Conservation (phyloP, 2,329 filamentous ascomycete genomes). For the Mycosphaerelloides madeirae region DNA sequence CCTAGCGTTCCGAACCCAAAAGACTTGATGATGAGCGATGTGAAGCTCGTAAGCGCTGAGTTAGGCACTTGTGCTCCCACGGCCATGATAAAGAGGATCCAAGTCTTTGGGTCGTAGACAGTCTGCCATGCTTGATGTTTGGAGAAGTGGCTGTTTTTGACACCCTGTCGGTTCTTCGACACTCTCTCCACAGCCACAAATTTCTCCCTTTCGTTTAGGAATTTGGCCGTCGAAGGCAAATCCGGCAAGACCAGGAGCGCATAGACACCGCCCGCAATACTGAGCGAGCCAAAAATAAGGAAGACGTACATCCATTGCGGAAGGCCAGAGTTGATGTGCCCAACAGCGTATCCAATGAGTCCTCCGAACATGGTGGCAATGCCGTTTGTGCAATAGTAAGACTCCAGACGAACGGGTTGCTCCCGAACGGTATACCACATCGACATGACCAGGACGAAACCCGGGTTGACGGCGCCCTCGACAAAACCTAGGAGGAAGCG, state of each 20-base stretch:
- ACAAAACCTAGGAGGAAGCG: constrained; percentile 36
- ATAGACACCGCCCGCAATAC: constrained; percentile 35
- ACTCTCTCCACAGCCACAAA: constrained; percentile 48
- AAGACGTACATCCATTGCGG: constrained; percentile 56
- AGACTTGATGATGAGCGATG: constrained; percentile 46
- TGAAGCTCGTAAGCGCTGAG: constrained; percentile 52
- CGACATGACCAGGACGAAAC: constrained; percentile 34
- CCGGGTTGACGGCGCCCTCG: constrained; percentile 35
- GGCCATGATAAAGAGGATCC: constrained; percentile 54
- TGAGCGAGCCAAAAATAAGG: constrained; percentile 48
- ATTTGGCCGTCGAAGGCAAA: constrained; percentile 15
- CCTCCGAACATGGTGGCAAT: constrained; percentile 60
- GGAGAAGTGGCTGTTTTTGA: constrained; percentile 45
- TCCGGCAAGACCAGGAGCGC: constrained; percentile 25
- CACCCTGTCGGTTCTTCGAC: constrained; percentile 48
- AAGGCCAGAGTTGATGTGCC: constrained; percentile 52
- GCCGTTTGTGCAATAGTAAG: constrained; percentile 57
- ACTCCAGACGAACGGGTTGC: constrained; percentile 50
- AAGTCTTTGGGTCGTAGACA: constrained; percentile 53
- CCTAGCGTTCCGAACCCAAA: constrained; percentile 47
- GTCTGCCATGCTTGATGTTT: constrained; percentile 37
- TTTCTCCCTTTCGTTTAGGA: constrained; percentile 14
- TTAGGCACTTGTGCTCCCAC: constrained; percentile 54
- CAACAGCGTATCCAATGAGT: constrained; percentile 55
- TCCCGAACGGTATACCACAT: constrained; percentile 39